A percentile compares a stretch with the other conserved stretches of the same genome.
Conservation (phyloP, 2,329 filamentous ascomycete genomes). For the Neopestalotiopsis rosae region DNA sequence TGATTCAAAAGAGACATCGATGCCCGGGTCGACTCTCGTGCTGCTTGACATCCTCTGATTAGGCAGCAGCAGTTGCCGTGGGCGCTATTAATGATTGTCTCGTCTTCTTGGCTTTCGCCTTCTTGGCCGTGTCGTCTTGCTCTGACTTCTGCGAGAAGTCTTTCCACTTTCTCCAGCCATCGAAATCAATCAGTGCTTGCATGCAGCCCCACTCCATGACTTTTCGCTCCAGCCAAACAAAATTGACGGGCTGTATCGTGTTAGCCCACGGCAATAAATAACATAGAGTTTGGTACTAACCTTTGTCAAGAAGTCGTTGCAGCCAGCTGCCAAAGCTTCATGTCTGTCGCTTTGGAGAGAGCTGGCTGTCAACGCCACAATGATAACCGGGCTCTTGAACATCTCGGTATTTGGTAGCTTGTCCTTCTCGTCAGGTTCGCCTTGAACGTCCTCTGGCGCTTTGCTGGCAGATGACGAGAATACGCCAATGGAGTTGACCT, state of each 20-base stretch:
- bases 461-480: slow-evolving; percentile 74
- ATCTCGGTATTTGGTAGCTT: slow-evolving; percentile 69
- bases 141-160: slow-evolving; percentile 67
- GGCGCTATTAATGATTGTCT: slow-evolving; percentile 43
- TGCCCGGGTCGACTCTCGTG: background rate
- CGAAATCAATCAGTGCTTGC: slow-evolving; percentile 98
- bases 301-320: slow-evolving; percentile 98
- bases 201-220: slow-evolving; percentile 99
- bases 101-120: slow-evolving; percentile 51
- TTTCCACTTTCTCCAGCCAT: slow-evolving; percentile 98
- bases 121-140: slow-evolving; percentile 48
- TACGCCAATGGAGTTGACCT: slow-evolving; percentile 90
- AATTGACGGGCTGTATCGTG: slow-evolving; percentile 80
- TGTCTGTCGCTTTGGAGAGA: slow-evolving; percentile 94
- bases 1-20: background rate
- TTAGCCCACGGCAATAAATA: background rate
- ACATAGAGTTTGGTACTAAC: slow-evolving; percentile 52
- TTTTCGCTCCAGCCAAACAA: slow-evolving; percentile 95
- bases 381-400: slow-evolving; percentile 97
- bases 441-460: slow-evolving; percentile 51
- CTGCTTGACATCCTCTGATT: background rate
- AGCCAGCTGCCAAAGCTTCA: slow-evolving; percentile 91
- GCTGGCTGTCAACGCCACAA: slow-evolving; percentile 93
- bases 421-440: slow-evolving; percentile 67
- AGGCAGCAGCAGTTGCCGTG: slow-evolving; percentile 12